Evolutionary conservation across 495 filamentous ascomycete genomes (phyloP), one percentile per base, ranked within the genome.

Genomic region (Daldinia caldariorum): DNA sequence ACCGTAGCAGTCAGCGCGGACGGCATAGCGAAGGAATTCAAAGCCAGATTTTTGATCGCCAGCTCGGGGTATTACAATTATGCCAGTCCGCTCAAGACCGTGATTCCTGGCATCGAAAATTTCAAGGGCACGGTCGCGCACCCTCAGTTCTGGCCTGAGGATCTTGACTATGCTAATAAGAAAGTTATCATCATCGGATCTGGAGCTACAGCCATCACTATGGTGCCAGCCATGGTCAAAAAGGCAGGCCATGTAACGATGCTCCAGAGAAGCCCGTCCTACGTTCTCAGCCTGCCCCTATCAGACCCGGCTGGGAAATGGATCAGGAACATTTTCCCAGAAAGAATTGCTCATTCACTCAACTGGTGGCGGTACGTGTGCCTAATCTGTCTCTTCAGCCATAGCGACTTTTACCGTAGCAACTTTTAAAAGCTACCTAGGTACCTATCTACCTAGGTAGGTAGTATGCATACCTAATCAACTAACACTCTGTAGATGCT

Each of bases 1-100:
- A 85, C 83, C 13, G 75, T 93, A 10, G 64, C 77, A 0, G 83
- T 91, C 9, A 10, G 20, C 16, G 60, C 49, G 1, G 80, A 85
- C 18, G 84, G 82, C 4, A 63, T 76, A 39, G 70, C 80, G 43
- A 86, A 80, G 45, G 76, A 74, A 14, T 74, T 84, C 65, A 83
- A 78, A 45, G 79, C 86, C 2, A 83, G 83, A 37, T 91, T 89
- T 77, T 39, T 91, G 38, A 78, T 92, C 58, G 76, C 84, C 65
- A 84, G 86, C 73, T 88, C 85, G 0, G 90, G 90, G 12, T 92
- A 91, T 78, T 89, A 89, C 74, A 83, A 89, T 73, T 92, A 92
- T 79, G 72, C 85, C 34, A 77, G 85, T 61, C 84, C 89, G 0
- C 70, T 89, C 31, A 61, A 87, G 34, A 76, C 83, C 16, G 74